phyloP scores from a whole-genome alignment of 306 rosid genomes.

The Comarum palustre region DNA sequence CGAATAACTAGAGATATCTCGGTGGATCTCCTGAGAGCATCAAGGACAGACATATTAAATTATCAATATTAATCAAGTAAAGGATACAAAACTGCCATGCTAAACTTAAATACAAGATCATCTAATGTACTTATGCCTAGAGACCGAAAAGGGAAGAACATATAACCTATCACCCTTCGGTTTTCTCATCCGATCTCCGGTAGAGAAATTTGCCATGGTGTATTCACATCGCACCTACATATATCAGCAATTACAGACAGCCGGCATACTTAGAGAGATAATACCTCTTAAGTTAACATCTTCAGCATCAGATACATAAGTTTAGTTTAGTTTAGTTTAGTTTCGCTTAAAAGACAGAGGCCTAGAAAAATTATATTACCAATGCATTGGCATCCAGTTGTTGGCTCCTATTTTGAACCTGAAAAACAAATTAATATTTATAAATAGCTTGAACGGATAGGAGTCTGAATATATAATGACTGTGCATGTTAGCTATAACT shows the following conservation, averaged over 20 bases:
- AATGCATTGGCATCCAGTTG: conserved; percentile 62
- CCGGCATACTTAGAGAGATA: neutral
- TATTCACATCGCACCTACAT: conserved; percentile 82
- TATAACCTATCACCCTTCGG: conserved; percentile 86
- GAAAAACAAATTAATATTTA: conserved; percentile 18
- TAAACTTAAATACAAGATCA: neutral
- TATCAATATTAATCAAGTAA: neutral
- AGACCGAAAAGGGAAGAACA: conserved; percentile 10
- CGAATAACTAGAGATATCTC: conserved; percentile 91
- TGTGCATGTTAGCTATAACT: neutral
- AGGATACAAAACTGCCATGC: neutral
- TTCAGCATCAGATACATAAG: conserved; percentile 2
- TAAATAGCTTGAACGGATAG: neutral
- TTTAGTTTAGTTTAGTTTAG: conserved; percentile 6
- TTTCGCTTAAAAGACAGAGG: neutral
- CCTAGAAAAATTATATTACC: conserved; percentile 34
- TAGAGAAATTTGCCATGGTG: conserved; percentile 90
- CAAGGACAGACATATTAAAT: conserved; percentile 27
- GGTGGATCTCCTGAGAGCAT: conserved; percentile 70
- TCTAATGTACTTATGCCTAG: neutral
- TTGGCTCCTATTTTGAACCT: conserved; percentile 83
- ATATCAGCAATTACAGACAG: conserved; percentile 1
- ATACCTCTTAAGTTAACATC: neutral
- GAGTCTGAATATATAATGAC: neutral
- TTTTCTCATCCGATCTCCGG: conserved; percentile 88